Evolutionary conservation across 306 rosid genomes (phyloP).

Genomic region (Acmispon strigosus): DNA sequence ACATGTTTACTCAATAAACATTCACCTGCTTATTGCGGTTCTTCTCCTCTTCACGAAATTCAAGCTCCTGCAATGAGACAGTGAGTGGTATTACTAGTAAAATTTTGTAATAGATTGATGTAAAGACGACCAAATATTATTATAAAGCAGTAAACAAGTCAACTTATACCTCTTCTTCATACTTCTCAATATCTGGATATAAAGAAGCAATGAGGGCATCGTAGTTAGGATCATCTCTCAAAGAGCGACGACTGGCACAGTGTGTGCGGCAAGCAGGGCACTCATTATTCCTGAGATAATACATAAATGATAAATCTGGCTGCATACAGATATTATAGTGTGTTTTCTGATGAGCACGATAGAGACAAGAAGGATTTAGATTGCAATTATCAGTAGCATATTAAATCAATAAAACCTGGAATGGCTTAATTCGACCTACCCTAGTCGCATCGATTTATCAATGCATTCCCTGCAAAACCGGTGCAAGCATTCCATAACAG

Average conservation of each 20-base stretch:
- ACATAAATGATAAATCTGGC: conserved; percentile 12
- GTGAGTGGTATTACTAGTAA: conserved; percentile 13
- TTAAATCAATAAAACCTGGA: conserved; percentile 7
- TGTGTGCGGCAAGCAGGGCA: conserved; percentile 99
- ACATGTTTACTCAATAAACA: conserved; percentile 15
- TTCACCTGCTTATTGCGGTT: conserved; percentile 86
- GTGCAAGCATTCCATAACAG: conserved; percentile 98
- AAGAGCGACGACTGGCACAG: conserved; percentile 96
- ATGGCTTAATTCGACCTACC: conserved; percentile 41
- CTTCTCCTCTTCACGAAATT: conserved; percentile 91
- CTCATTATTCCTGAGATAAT: conserved; percentile 76
- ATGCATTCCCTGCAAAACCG: conserved; percentile 98
- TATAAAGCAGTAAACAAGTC: conserved; percentile 16
- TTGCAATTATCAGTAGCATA: conserved; percentile 9
- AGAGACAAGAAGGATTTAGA: conserved; percentile 11
- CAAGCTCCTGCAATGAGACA: conserved; percentile 61
- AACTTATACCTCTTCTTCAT: conserved; percentile 76
- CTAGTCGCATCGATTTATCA: conserved; percentile 93
- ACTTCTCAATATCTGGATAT: conserved; percentile 91
- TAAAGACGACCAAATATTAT: background rate
- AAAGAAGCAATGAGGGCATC: conserved; percentile 76
- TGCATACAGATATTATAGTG: background rate
- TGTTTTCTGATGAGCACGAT: conserved; percentile 4
- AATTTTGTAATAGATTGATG: conserved; percentile 2
- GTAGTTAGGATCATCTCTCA: conserved; percentile 97